These are phyloP conservation scores for Aspergillus amoenus DNA, from an alignment of 2,329 filamentous ascomycete species.

Conservation along the genomic window DNA sequence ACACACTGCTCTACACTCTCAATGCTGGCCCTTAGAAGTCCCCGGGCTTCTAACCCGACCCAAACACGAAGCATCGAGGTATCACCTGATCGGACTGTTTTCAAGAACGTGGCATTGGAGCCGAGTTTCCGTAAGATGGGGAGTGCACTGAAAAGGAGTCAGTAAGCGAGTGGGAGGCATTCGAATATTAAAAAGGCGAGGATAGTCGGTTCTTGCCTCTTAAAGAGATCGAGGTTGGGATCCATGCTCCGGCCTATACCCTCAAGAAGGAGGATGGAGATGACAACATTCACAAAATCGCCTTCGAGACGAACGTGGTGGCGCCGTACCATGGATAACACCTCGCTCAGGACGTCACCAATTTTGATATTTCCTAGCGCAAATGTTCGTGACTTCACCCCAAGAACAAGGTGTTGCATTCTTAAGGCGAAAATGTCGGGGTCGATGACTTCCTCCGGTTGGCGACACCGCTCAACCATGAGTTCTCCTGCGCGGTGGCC, in stretches of 20 bases:
- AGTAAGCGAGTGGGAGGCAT: not conserved
- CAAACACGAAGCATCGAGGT: conserved; percentile 87
- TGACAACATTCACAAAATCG: conserved; percentile 97
- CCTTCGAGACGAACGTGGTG: conserved; percentile 95
- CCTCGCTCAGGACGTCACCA: conserved; percentile 88
- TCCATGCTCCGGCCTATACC: conserved; percentile 88
- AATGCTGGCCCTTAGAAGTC: conserved; percentile 84
- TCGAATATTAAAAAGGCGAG: not conserved
- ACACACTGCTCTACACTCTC: conserved; percentile 89
- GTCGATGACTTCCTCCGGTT: conserved; percentile 86
- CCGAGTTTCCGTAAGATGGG: conserved; percentile 88
- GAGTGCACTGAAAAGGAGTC: conserved; percentile 61
- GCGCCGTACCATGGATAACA: conserved; percentile 82
- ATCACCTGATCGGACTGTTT: conserved; percentile 70
- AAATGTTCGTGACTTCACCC: conserved; percentile 86
- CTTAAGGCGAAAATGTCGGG: conserved; percentile 87
- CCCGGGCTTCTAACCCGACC: conserved; percentile 84
- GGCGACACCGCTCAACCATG: conserved; percentile 93
- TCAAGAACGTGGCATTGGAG: conserved; percentile 52
- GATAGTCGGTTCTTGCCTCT: conserved; percentile 53
- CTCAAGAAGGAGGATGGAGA: conserved; percentile 89
- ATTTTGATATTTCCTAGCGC: conserved; percentile 94
- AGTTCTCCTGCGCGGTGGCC: conserved; percentile 91
- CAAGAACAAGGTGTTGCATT: conserved; percentile 94
- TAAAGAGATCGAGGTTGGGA: conserved; percentile 82